Base-by-base conservation (phyloP, 352 stramenopile genomes). In the Thraustochytrium striatum region DNA sequence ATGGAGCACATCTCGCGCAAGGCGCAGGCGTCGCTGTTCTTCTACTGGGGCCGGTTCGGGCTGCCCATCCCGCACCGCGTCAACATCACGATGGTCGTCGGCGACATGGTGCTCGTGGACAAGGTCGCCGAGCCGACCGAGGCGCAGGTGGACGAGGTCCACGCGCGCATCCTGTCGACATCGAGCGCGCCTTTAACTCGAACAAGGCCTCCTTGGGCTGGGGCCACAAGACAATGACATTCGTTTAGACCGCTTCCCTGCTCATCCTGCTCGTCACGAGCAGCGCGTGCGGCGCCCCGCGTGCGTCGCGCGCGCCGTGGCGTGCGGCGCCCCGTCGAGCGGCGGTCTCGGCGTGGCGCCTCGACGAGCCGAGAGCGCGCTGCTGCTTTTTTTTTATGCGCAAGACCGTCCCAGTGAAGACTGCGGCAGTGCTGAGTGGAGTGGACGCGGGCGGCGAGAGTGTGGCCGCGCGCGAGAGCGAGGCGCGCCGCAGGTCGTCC, bases 171-270 rank as follows among this genome's bases (percentile, higher is more conserved):
- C 28, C 57, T 84, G 8, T 53, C 19, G 59, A 83, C 33, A 70
- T 86, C 21, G 32, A 58, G 32, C 33, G 44, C 28, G 62, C 85
- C 19, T 86, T 86, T 83, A 79, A 86, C 57, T 61, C 52, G 19
- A 73, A 86, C 73, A 85, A 85, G 61, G 72, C 55, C 11, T 30
- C 65, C 1, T 84, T 85, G 39, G 82, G 82, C 7, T 85, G 82
- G 82, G 80, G 70, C 25, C 33, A 85, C 52, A 84, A 83, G 61
- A 85, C 32, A 90, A 91, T 81, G 86, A 91, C 28, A 32, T 82
- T 82, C 38, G 73, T 80, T 1, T 82, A 72, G 50, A 5, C 33
- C 53, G 25, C 53, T 61, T 16, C 19, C 5, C 39, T 13, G 5
- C 39, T 5, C 39, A 47, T 13, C 39, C 39, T n/a, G n/a, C n/a